Percentiles rank a stretch among this genome's conserved stretches.
Evolutionary conservation across 164 flowering plant species (phyloP).

Genomic region (Stephania japonica): DNA sequence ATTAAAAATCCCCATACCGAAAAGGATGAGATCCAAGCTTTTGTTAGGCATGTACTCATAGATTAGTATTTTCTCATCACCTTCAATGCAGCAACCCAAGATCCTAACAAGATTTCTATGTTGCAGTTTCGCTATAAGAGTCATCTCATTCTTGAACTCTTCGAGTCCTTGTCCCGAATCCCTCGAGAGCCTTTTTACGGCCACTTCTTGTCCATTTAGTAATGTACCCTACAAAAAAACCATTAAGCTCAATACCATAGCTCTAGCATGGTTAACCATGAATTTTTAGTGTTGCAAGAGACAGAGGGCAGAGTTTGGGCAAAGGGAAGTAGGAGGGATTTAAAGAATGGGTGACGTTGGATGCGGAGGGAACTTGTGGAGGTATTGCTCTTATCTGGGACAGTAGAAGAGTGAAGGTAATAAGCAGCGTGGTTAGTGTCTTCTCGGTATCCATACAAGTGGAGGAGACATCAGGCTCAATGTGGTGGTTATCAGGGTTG

Average conservation of each 20-base stretch:
- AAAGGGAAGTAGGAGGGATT: too few species aligned
- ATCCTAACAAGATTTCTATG: not conserved
- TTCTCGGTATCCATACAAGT: too few species aligned
- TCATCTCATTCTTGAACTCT: not conserved
- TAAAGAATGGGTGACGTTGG: too few species aligned
- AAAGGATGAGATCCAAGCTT: not conserved
- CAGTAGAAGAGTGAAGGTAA: too few species aligned
- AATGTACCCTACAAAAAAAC: not conserved
- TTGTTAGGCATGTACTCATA: not conserved
- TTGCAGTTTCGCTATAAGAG: not conserved
- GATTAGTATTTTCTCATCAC: not conserved
- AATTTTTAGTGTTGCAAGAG: too few species aligned
- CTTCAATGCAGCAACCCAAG: constrained; percentile 1
- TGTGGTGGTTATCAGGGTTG: too few species aligned
- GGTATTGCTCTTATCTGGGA: too few species aligned
- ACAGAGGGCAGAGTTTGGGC: too few species aligned
- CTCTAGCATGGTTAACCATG: not conserved
- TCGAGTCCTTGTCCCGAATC: constrained; percentile 8
- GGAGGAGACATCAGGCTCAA: too few species aligned
- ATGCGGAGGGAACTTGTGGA: too few species aligned
- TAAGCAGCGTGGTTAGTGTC: too few species aligned
- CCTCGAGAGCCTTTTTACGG: not conserved
- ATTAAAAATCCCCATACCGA: not conserved
- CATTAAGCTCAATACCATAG: not conserved
- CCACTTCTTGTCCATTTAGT: not conserved